Evolutionary conservation across 257 asterid genomes (phyloP).

Genomic region (Coffea canephora): DNA sequence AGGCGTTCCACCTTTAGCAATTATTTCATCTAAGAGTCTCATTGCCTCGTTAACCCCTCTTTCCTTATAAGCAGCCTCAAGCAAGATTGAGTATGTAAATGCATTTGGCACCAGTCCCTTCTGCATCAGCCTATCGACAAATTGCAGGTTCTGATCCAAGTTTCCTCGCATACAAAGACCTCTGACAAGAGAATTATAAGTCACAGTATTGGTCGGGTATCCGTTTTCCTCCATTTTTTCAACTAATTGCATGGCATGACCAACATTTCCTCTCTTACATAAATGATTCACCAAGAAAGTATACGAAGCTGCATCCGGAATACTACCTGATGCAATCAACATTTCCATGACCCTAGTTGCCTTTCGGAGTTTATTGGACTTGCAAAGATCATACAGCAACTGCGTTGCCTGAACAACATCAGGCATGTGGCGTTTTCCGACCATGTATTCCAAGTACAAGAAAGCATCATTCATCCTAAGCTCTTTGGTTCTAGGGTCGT

Average conservation of each 20-base stretch:
- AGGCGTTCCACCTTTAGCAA: conserved; percentile 70
- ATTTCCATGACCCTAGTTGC: conserved; percentile 83
- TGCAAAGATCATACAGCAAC: conserved; percentile 80
- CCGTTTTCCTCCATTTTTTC: conserved; percentile 86
- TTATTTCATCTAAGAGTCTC: conserved; percentile 60
- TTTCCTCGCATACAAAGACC: conserved; percentile 82
- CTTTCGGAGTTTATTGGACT: conserved; percentile 58
- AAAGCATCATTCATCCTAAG: conserved; percentile 64
- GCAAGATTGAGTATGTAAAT: conserved; percentile 74
- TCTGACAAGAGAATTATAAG: conserved; percentile 69
- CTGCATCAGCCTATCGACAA: conserved; percentile 62
- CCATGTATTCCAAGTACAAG: conserved; percentile 72
- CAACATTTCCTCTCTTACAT: conserved; percentile 81
- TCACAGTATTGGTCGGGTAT: conserved; percentile 57
- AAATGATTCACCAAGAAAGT: conserved; percentile 67
- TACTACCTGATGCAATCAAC: conserved; percentile 63
- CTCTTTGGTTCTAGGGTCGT: conserved; percentile 59
- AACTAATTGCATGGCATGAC: conserved; percentile 87
- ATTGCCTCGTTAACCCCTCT: conserved; percentile 79
- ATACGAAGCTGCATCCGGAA: conserved; percentile 68
- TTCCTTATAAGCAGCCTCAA: conserved; percentile 87
- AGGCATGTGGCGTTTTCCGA: conserved; percentile 65
- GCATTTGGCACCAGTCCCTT: conserved; percentile 88
- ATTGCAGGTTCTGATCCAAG: conserved; percentile 56
- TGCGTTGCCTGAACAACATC: conserved; percentile 64